Base-by-base conservation (phyloP, 1,139 yeast genomes). In the Pichia sp. region DNA sequence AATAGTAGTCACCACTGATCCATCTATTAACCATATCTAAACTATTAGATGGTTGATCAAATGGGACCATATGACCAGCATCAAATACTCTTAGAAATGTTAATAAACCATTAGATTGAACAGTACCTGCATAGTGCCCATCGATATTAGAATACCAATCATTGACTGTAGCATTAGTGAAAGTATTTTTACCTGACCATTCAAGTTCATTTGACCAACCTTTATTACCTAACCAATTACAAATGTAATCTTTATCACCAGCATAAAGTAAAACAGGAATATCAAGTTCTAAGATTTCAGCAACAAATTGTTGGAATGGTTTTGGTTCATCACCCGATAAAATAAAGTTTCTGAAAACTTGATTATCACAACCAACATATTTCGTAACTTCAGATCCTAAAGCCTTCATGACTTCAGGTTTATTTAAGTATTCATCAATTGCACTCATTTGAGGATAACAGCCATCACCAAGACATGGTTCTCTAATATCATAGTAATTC, bases 151-250 rank as follows among this genome's bases (percentile, higher is more conserved):
- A 50, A 27, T 43, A 44, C 60, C 61, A 57, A 2, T 48, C 31
- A 4, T 40, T 40, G 33, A 48, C 44, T 2, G 31, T 53, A 16
- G 70, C 65, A 33, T 60, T 61, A 23, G 43, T 45, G 31, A 43
- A 56, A 2, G 49, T 27, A 1, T 37, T 46, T 13, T 50, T 65
- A 31, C 72, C 68, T 19, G 68, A 60, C 88, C 91, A 84, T 47
- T 76, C 78, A 54, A 85, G 70, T 46, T 65, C 70, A 55, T 82
- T 71, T 29, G 85, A 66, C 93, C 94, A 83, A 7, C 81, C 89
- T 57, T 74, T 74, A 64, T 84, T 85, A 45, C 95, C 95, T 53
- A 86, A 71, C 94, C 95, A 86, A 66, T 86, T 86, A 66, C 95
- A 86, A 54, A 86, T 85, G 62, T 76, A 86, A 63, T 85, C 95